Evolutionary conservation across 2,329 filamentous ascomycete species (phyloP).

Genomic region (Endoconidiophora laricicola): DNA sequence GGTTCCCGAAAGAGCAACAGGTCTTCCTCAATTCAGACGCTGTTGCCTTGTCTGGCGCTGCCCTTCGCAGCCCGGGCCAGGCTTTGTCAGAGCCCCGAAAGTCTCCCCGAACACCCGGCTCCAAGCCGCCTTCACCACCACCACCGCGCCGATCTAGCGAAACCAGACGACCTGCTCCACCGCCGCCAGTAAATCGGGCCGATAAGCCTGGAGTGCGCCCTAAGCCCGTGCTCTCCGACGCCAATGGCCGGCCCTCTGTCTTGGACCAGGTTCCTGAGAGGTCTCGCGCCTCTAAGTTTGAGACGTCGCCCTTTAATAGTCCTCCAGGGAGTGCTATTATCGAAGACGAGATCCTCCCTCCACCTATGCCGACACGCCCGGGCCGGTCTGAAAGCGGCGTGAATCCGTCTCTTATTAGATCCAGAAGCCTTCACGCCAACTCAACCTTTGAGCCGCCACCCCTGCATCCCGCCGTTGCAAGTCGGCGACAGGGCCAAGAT

Average conservation of each 20-base stretch:
- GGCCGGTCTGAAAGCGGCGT: constrained; percentile 1
- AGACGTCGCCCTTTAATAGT: constrained; percentile 68
- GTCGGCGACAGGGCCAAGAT: constrained; percentile 8
- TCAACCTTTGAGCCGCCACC: constrained; percentile 11
- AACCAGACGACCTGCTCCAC: constrained; percentile 39
- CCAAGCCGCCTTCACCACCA: constrained; percentile 44
- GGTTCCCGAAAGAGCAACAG: constrained; percentile 21
- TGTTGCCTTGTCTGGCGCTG: constrained; percentile 33
- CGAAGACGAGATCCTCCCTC: constrained; percentile 17
- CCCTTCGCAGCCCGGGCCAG: constrained; percentile 31
- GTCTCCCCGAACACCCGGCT: constrained; percentile 31
- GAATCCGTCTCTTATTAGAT: constrained; percentile 11
- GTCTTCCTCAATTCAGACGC: constrained; percentile 24
- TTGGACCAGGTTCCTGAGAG: constrained; percentile 5
- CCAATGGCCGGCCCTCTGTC: constrained; percentile 14
- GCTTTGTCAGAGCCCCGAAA: constrained; percentile 30
- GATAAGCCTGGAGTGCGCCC: constrained; percentile 40
- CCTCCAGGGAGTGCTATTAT: constrained; percentile 51
- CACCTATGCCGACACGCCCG: constrained; percentile 17
- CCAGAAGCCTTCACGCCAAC: constrained; percentile 10
- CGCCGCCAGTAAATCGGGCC: constrained; percentile 56
- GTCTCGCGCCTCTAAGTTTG: constrained; percentile 17
- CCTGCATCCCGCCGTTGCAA: constrained; percentile 6
- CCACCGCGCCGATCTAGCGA: constrained; percentile 47
- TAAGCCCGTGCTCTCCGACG: constrained; percentile 17